Evolutionary conservation across 2,329 filamentous ascomycete species (phyloP), one percentile per base, ranked within the genome.

Genomic region (Aureobasidium sp.): DNA sequence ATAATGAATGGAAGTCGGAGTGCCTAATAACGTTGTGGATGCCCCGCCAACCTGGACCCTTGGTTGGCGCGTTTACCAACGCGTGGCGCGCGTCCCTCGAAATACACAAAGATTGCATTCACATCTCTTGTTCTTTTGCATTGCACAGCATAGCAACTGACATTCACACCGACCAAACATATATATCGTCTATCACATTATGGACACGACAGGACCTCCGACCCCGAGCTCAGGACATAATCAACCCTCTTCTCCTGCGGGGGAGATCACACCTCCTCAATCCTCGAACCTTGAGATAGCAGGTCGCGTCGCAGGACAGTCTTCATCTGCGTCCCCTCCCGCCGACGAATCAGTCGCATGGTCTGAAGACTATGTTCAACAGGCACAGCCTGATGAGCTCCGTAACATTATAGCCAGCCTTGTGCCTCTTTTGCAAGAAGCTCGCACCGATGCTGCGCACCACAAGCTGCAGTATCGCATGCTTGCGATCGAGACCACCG

Each of bases 391-490:
- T 16, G 74, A 80, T 3, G 78, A 82, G 65, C 74, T 86, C 53
- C 79, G 82, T 29, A 72, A 71, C 48, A 83, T 85, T 68, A 78
- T 83, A 37, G 76, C 78, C 15, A 73, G 75, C 47, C 75, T 87
- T 13, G 76, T 82, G 30, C 73, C 75, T 11, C 77, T 81, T 15
- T 72, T 85, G n/a, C 79, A 82, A 64, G 85, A 88, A 66, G 81
- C 84, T 61, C 90, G 94, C 69, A 92, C 91, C 78, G 89, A 92
- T 63, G 87, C 89, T 16, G 89, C 92, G 36, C 92, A 97, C 72
- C 88, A 94, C 77, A 95, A 94, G 75, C 79, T 97, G 60, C 93
- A 97, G 73, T 89, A 92, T 71, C 91, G 88, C 68, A 83, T 97
- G 70, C 82, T 96, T 32, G 86, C 84, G 57, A 86, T 97, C 66